Evolutionary conservation across 768 basidiomycete species (phyloP).

Genomic region (Termitomyces sp.): DNA sequence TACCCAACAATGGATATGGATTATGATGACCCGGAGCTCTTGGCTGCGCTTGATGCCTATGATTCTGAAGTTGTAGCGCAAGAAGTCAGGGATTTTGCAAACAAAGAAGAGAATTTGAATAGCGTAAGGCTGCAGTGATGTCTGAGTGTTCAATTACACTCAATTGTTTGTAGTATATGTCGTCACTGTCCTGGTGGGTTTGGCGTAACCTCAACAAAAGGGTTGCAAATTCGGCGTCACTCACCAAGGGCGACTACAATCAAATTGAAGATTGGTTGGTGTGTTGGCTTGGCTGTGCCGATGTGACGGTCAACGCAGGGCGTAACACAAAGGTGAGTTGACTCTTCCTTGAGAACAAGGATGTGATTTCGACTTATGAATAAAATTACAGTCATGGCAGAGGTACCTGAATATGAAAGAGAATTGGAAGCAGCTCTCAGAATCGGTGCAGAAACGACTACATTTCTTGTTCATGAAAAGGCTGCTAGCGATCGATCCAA

Average conservation of each 20-base stretch:
- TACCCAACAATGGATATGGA: slow-evolving; percentile 46
- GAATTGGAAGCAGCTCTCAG: slow-evolving; percentile 40
- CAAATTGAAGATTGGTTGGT: slow-evolving; percentile 56
- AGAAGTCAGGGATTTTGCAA: slow-evolving; percentile 25
- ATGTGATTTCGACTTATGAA: background rate
- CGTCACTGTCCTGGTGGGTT: slow-evolving; percentile 19
- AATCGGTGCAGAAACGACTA: slow-evolving; percentile 41
- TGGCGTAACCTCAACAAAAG: slow-evolving; percentile 39
- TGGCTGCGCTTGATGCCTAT: slow-evolving; percentile 44
- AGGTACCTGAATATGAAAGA: slow-evolving; percentile 43
- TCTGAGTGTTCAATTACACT: background rate
- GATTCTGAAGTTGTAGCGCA: slow-evolving; percentile 27
- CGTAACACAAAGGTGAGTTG: slow-evolving; percentile 17
- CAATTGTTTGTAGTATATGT: slow-evolving; percentile 10
- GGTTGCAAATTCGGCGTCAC: slow-evolving; percentile 28
- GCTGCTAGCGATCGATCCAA: slow-evolving; percentile 53
- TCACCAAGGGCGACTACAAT: slow-evolving; percentile 12
- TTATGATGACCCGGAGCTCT: slow-evolving; percentile 56
- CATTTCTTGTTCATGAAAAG: slow-evolving; percentile 57
- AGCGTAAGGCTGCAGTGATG: background rate
- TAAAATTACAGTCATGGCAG: slow-evolving; percentile 50
- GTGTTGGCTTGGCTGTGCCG: slow-evolving; percentile 70
- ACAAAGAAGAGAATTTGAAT: slow-evolving; percentile 26
- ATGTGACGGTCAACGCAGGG: slow-evolving; percentile 40
- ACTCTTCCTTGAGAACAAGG: background rate